A percentile compares a stretch with the other conserved stretches of the same genome.
phyloP scores from a whole-genome alignment of 2,329 filamentous ascomycete species.

The Myrmaecium sp. region DNA sequence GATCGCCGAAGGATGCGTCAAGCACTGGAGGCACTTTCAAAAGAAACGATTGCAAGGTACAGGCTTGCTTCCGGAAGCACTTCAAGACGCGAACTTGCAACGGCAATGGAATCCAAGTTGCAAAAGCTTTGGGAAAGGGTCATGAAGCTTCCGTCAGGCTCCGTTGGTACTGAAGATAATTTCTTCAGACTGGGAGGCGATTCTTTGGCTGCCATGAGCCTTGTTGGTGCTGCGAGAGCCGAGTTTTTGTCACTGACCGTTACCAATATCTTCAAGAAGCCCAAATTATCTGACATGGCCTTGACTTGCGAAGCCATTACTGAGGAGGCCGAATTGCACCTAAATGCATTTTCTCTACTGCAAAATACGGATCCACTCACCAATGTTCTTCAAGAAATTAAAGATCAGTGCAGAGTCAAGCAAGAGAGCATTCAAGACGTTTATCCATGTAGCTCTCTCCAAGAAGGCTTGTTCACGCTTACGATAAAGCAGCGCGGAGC shows the following conservation, averaged over 20 bases:
- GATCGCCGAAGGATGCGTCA: constrained; percentile 11
- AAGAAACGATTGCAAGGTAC: too few relatives aligned
- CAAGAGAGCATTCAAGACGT: constrained; percentile 18
- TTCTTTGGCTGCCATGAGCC: constrained; percentile 30
- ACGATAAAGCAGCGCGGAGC: constrained; percentile 28
- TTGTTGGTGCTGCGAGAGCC: constrained; percentile 36
- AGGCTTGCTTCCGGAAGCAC: too few relatives aligned
- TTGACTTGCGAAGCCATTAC: constrained; percentile 12
- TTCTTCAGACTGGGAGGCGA: constrained; percentile 32
- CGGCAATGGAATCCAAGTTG: too few relatives aligned
- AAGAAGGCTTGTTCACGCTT: constrained; percentile 24
- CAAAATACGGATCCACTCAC: constrained; percentile 8
- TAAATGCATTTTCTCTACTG: constrained; percentile 18
- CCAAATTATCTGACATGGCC: constrained; percentile 30
- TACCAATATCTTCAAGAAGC: constrained; percentile 36
- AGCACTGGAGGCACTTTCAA: too few relatives aligned
- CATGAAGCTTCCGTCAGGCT: constrained; percentile 19
- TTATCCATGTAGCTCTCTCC: constrained; percentile 25
- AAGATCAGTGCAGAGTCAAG: constrained; percentile 15
- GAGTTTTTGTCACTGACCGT: constrained; percentile 35
- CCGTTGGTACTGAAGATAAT: constrained; percentile 26
- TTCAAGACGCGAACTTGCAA: too few relatives aligned
- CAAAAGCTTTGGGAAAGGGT: constrained; percentile 23
- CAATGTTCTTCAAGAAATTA: constrained; percentile 22
- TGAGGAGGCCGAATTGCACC: constrained; percentile 8